phyloP scores from a whole-genome alignment of 2,329 filamentous ascomycete species.

The Magnaporthales sp. region DNA sequence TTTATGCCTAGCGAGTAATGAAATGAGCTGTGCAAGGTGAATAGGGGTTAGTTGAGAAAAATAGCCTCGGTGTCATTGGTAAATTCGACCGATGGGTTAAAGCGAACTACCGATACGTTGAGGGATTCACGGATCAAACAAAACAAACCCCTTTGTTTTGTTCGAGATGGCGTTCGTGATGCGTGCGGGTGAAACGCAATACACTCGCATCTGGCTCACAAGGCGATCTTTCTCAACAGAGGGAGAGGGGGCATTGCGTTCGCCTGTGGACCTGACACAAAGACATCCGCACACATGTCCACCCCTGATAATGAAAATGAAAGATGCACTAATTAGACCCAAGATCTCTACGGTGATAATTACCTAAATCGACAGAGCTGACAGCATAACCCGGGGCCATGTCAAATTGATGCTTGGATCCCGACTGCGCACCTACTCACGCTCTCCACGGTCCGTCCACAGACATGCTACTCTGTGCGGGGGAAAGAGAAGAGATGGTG shows the following conservation, averaged over 20 bases:
- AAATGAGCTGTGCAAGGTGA: neutral
- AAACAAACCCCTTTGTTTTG: neutral
- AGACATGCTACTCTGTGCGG: neutral
- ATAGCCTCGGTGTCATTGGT: neutral
- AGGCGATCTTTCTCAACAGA: neutral
- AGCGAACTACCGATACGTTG: neutral
- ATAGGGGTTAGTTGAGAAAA: neutral
- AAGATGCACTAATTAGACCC: neutral
- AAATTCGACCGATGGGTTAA: neutral
- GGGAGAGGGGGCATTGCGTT: neutral
- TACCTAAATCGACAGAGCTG: neutral
- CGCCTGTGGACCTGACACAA: neutral
- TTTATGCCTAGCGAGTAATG: neutral
- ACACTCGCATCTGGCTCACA: too few relatives aligned
- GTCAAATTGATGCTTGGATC: neutral
- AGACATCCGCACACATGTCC: neutral
- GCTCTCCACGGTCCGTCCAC: neutral
- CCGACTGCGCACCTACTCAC: neutral
- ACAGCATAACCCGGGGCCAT: neutral
- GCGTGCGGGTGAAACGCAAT: neutral
- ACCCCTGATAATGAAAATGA: neutral
- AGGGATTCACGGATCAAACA: neutral
- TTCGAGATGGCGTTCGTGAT: neutral
- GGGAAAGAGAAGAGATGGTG: neutral
- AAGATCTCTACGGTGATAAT: too few relatives aligned